Percentiles rank a stretch among this genome's conserved stretches.
Evolutionary conservation across 2,329 filamentous ascomycete species (phyloP).

Genomic region (Neofusicoccum laricinum): DNA sequence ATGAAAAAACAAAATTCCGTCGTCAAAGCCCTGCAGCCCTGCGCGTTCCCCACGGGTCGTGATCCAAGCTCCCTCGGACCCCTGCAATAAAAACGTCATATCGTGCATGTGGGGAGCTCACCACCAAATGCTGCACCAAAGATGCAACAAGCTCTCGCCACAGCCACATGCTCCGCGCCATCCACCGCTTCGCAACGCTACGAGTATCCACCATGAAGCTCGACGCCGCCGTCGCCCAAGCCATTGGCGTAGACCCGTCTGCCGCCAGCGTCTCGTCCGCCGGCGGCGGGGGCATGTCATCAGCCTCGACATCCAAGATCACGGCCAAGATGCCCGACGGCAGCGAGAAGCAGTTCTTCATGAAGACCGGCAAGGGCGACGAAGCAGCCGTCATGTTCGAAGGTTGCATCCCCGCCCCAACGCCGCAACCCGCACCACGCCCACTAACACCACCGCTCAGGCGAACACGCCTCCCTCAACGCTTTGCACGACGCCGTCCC

Average conservation of each 20-base stretch:
- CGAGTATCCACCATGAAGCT: slow-evolving; percentile 44
- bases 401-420: slow-evolving; percentile 43
- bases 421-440: background rate
- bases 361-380: slow-evolving; percentile 65
- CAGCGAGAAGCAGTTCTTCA: slow-evolving; percentile 59
- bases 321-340: slow-evolving; percentile 47
- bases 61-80: slow-evolving; percentile 5
- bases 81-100: slow-evolving; percentile 7
- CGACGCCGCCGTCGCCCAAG: slow-evolving; percentile 61
- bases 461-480: slow-evolving; percentile 81
- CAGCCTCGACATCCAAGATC: slow-evolving; percentile 63
- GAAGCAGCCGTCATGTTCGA: slow-evolving; percentile 67
- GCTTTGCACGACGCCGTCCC: slow-evolving; percentile 72
- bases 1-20: background rate
- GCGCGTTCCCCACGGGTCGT: background rate
- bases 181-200: background rate
- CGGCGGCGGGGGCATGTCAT: slow-evolving; percentile 64
- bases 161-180: background rate
- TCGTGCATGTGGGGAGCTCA: slow-evolving; percentile 2
- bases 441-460: slow-evolving; percentile 38
- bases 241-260: slow-evolving; percentile 57
- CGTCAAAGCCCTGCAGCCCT: background rate
- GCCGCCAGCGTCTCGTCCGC: slow-evolving; percentile 57
- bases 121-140: background rate
- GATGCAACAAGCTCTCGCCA: background rate